Evolutionary conservation across 257 asterid genomes (phyloP).

Genomic region (Nicotiana knightiana): DNA sequence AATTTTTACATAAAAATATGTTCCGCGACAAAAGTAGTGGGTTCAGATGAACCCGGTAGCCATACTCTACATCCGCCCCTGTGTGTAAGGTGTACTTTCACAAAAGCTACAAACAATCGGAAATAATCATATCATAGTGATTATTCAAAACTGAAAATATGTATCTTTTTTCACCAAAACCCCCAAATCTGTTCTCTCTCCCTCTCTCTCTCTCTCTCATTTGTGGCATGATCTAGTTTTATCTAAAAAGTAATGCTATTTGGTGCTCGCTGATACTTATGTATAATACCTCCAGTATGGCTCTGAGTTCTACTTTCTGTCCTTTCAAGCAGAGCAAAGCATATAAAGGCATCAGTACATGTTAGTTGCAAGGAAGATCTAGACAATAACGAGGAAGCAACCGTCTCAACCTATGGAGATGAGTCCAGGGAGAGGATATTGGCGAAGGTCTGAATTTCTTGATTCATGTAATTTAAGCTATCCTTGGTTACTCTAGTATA

Average conservation of each 20-base stretch:
- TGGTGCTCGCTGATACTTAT: neutral
- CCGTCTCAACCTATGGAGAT: conserved; percentile 21
- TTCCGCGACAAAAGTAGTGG: too few species aligned
- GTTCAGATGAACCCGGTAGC: too few species aligned
- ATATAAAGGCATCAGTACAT: conserved; percentile 52
- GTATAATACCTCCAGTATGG: neutral
- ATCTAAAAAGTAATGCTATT: neutral
- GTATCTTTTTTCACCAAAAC: neutral
- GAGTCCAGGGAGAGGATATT: conserved; percentile 58
- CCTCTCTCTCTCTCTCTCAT: too few species aligned
- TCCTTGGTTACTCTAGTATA: conserved; percentile 8
- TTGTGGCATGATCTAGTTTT: too few species aligned
- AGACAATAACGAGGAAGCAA: conserved; percentile 21
- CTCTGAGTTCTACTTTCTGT: conserved; percentile 15
- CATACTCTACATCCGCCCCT: too few species aligned
- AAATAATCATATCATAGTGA: neutral
- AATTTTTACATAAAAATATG: too few species aligned
- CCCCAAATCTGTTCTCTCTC: too few species aligned
- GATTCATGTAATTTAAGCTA: conserved; percentile 4
- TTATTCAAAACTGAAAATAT: neutral
- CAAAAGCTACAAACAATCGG: neutral
- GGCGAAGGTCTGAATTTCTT: conserved; percentile 37
- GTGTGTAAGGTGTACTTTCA: neutral
- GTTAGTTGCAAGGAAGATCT: conserved; percentile 34
- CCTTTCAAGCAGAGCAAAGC: conserved; percentile 62